phyloP scores from a whole-genome alignment of 164 flowering plant species.

The Aristolochia californica region DNA sequence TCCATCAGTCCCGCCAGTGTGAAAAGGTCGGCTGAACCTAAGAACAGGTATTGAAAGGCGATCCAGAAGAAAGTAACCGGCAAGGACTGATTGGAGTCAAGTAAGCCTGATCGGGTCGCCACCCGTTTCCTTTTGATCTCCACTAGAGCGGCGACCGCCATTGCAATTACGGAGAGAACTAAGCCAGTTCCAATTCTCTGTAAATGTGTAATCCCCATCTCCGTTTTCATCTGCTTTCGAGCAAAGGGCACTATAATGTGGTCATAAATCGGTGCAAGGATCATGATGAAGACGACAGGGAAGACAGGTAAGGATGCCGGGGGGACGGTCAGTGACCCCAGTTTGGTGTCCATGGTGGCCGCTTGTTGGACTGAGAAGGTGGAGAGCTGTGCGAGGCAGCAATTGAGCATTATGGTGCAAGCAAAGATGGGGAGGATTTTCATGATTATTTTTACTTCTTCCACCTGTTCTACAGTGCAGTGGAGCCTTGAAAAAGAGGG shows the following conservation, averaged over 20 bases:
- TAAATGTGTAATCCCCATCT: slow-evolving; percentile 67
- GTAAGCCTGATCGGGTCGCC: slow-evolving; percentile 25
- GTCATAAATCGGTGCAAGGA: slow-evolving; percentile 70
- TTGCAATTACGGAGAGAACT: slow-evolving; percentile 60
- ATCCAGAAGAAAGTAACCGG: slow-evolving; percentile 80
- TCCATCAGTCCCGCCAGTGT: slow-evolving; percentile 79
- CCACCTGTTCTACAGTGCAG: slow-evolving; percentile 52
- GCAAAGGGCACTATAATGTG: slow-evolving; percentile 61
- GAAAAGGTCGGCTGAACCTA: slow-evolving; percentile 85
- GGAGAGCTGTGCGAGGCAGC: slow-evolving; percentile 93
- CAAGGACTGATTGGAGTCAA: slow-evolving; percentile 35
- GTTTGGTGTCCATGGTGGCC: slow-evolving; percentile 78
- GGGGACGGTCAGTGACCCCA: slow-evolving; percentile 58
- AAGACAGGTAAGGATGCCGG: slow-evolving; percentile 89
- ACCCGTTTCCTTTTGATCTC: slow-evolving; percentile 57
- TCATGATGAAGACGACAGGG: slow-evolving; percentile 78
- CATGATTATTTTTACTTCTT: slow-evolving; percentile 63
- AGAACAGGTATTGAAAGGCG: slow-evolving; percentile 68
- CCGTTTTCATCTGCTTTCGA: slow-evolving; percentile 47
- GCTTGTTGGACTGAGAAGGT: slow-evolving; percentile 95
- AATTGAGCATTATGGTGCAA: slow-evolving; percentile 79
- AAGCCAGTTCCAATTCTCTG: slow-evolving; percentile 78
- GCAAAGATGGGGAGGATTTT: slow-evolving; percentile 60
- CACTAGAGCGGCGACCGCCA: slow-evolving; percentile 80
- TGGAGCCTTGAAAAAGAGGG: slow-evolving; percentile 26